Evolutionary conservation across 495 filamentous ascomycete species (phyloP), one percentile per base, ranked within the genome.

Genomic region (Chlorociboria aeruginascens): DNA sequence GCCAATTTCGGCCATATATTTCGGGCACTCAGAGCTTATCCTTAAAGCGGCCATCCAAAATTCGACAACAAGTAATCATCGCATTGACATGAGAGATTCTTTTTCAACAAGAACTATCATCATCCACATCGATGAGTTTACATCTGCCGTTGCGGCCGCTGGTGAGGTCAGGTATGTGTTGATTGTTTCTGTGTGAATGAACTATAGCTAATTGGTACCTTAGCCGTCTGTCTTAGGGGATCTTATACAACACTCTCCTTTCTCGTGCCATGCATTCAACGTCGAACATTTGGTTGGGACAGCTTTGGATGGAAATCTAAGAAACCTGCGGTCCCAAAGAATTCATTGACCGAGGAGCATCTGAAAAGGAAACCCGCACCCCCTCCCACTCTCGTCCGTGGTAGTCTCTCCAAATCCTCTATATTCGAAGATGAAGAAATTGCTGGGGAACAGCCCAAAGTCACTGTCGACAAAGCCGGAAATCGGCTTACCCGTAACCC

Each of bases 371-470:
- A 62, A 37, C 54, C 70, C 7, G 12, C 49, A 43, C 36, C 61
- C 37, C 48, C 59, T 58, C 45, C 6, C 12, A 16, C 7, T 10
- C 34, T 54, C 29, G 36, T 45, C 8, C 58, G 52, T 25, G 72
- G 72, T 49, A 60, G 56, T 38, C 61, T 75, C 11, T 51, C 71
- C 8, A 50, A 53, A 8, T 61, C 68, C 40, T 79, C 78, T 57
- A 83, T 87, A 61, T 82, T 87, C 66, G 69, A 76, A 31, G 67
- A 72, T 48, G 70, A 72, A 30, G 59, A 68, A 29, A 45, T 52
- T 34, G 49, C 51, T 42, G 55, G 49, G 14, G 53, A 43, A 34
- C 54, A 36, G 20, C 47, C 37, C 28, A 55, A 54, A 47, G 17
- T 12, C 9, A 17, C 12, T 13, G 25, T 8, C 13, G 8, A 10